Evolutionary conservation across 2,329 filamentous ascomycete genomes (phyloP), one percentile per base, ranked within the genome.

Genomic region (Aspergillus calidoustus): DNA sequence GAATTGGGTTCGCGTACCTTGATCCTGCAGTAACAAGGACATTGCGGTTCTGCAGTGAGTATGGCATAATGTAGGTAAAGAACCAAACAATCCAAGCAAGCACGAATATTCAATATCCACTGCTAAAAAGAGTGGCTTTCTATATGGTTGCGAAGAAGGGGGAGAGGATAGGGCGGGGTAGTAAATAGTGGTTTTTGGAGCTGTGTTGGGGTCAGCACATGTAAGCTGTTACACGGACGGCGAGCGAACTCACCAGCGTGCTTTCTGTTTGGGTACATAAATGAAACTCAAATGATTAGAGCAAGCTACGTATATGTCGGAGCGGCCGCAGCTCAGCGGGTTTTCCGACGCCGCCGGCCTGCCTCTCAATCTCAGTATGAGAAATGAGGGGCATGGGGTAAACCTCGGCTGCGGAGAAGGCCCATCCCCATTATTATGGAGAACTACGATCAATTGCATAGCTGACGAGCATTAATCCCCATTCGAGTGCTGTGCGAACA

Each of bases 1-100:
- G 34, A 15, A 15, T 41, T 41, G 15, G 17, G 22, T 4, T 13
- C 3, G 17, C 22, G 17, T 59, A 62, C 56, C 51, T 59, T 7
- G 57, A 56, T 28, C 60, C 56, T 38, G 60, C 56, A 13, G 60
- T 55, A 17, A 59, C 47, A 31, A 56, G 60, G 23, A 62, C 59
- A 44, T 57, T 61, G 44, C 59, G 59, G 30, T 54, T 44, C 34
- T 57, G 59, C 9, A 61, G 44, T n/a, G 59, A 47, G 54, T 61
- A 61, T 15, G 59, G 59, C 59, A 61, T 61, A 47, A 19, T 53
- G 47, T 11, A n/a, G 34, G 34, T 28, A 28, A 28, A 28, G 25
- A 28, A 28, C 4, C 25, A 28, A 28, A 7, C 25, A 28, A 28
- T 7, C 6, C 25, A 28, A 28, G 25, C 6, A 28, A 28, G 25